Evolutionary conservation across 768 basidiomycete species (phyloP).

Genomic region (Mycena capillaripes): DNA sequence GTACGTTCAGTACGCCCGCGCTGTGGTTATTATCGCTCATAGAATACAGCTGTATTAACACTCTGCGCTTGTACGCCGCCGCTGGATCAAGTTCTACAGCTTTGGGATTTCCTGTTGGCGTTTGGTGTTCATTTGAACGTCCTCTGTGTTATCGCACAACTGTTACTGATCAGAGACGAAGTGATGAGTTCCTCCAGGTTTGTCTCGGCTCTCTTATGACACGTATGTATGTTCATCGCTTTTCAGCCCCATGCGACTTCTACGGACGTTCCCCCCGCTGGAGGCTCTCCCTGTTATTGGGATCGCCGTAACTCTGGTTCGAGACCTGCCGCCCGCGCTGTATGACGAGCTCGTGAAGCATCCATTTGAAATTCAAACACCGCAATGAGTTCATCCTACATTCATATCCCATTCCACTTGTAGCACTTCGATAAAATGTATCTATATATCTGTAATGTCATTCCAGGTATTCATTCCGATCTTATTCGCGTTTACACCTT

Average conservation of each 20-base stretch:
- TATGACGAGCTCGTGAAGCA: slow-evolving; percentile 93
- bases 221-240: slow-evolving; percentile 1
- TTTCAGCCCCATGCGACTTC: slow-evolving; percentile 90
- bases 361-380: slow-evolving; percentile 72
- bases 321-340: slow-evolving; percentile 88
- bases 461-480: not conserved
- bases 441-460: slow-evolving; percentile 28
- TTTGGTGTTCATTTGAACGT: slow-evolving; percentile 98
- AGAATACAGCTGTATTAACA: slow-evolving; percentile 84
- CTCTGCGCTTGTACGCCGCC: slow-evolving; percentile 98
- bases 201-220: slow-evolving; percentile 36
- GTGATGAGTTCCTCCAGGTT: slow-evolving; percentile 92
- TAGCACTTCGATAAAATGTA: slow-evolving; percentile 8
- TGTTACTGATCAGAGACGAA: slow-evolving; percentile 90
- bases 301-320: slow-evolving; percentile 93
- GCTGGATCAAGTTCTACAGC: slow-evolving; percentile 90
- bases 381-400: slow-evolving; percentile 27
- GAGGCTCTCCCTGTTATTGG: slow-evolving; percentile 90
- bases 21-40: slow-evolving; percentile 18
- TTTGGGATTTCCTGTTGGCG: slow-evolving; percentile 98
- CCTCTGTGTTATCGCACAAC: slow-evolving; percentile 95
- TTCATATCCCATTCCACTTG: slow-evolving; percentile 16
- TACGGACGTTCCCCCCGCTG: slow-evolving; percentile 94
- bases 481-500: slow-evolving; percentile 47
- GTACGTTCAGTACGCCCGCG: slow-evolving; percentile 59